Conservation (phyloP, 192 early-diverging fungal species). For the Obelidium mucronatum region DNA sequence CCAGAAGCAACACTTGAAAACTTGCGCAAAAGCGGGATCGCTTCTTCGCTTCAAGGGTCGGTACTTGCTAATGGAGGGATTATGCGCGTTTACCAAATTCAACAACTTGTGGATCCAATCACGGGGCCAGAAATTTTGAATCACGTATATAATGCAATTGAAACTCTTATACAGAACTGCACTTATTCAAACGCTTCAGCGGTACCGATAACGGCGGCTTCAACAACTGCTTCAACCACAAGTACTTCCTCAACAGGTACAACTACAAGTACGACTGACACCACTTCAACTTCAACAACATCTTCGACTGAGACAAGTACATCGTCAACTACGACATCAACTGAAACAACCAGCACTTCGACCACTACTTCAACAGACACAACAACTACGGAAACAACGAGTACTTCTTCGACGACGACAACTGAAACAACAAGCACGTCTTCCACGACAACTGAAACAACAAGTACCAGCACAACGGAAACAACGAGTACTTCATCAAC, state of each 20-base stretch:
- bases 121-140: slow-evolving; percentile 32
- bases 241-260: not conserved
- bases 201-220: slow-evolving; percentile 13
- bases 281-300: not conserved
- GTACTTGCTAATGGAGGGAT: slow-evolving; percentile 40
- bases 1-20: slow-evolving; percentile 26
- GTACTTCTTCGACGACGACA: not conserved
- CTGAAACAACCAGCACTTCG: not conserved
- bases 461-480: slow-evolving; percentile 35
- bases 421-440: not conserved
- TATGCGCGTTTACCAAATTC: slow-evolving; percentile 43
- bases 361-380: not conserved
- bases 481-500: not conserved
- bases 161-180: slow-evolving; percentile 32
- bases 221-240: slow-evolving; percentile 1
- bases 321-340: not conserved
- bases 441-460: not conserved
- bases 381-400: not conserved
- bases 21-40: slow-evolving; percentile 28
- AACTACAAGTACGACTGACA: not conserved
- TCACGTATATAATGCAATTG: slow-evolving; percentile 43
- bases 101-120: slow-evolving; percentile 42
- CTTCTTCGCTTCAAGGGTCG: slow-evolving; percentile 41
- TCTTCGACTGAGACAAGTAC: slow-evolving; percentile 1
- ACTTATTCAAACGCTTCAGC: not conserved